phyloP scores from a whole-genome alignment of 306 rosid genomes.

The Rosa chinensis region DNA sequence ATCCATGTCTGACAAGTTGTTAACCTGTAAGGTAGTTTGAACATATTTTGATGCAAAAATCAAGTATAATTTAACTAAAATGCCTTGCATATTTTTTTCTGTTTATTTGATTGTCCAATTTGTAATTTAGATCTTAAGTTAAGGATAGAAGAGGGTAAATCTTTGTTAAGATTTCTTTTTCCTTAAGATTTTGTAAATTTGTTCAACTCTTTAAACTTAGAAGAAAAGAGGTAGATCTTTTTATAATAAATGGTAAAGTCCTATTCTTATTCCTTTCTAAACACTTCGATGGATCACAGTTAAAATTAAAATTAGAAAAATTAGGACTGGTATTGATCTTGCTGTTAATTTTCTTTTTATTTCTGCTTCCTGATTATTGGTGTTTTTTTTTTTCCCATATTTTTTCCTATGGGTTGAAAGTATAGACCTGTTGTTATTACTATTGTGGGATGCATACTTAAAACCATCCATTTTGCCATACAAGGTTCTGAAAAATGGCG shows the following conservation, averaged over 20 bases:
- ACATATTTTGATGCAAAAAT: background rate
- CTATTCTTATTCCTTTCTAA: background rate
- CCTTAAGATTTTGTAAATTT: background rate
- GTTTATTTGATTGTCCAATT: background rate
- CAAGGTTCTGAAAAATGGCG: constrained; percentile 72
- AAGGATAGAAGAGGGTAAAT: background rate
- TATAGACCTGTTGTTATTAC: background rate
- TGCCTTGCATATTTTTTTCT: background rate
- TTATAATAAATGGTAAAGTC: background rate
- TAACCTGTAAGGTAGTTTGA: background rate
- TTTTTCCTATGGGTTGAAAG: background rate
- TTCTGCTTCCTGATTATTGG: background rate
- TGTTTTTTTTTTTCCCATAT: background rate
- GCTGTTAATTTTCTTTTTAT: background rate
- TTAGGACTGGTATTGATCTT: background rate
- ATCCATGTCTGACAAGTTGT: constrained; percentile 13
- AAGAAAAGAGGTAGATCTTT: background rate
- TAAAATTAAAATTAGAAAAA: background rate
- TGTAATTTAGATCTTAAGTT: background rate
- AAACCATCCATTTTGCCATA: background rate
- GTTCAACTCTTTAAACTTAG: background rate
- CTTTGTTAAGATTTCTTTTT: background rate
- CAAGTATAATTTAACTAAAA: background rate
- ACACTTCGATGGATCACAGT: background rate
- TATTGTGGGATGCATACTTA: background rate